Percentiles rank a stretch among this genome's conserved stretches.
These are phyloP conservation scores for Trametes polyzona DNA, from an alignment of 1,284 basidiomycete species.

Conservation along the genomic window DNA sequence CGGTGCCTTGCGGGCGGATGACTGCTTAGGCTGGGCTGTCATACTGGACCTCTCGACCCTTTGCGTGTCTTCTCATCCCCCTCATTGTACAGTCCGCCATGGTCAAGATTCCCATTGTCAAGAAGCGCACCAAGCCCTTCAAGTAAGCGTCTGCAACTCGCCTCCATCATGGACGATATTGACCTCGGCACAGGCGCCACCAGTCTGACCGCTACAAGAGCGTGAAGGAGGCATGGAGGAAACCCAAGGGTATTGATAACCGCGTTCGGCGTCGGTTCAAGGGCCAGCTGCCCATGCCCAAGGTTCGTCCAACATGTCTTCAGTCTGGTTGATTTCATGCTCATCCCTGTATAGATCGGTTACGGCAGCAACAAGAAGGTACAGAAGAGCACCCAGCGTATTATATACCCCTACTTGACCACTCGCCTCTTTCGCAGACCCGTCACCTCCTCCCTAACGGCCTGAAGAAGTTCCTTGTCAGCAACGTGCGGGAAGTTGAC, in stretches of 20 bases:
- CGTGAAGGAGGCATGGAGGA: constrained; percentile 97
- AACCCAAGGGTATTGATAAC: constrained; percentile 98
- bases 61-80: constrained; percentile 8
- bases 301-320: constrained; percentile 53
- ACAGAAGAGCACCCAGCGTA: neutral
- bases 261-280: constrained; percentile 95
- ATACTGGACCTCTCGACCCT: neutral
- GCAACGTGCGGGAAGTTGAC: constrained; percentile 91
- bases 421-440: constrained; percentile 55
- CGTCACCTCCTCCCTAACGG: constrained; percentile 94
- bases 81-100: constrained; percentile 49
- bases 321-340: neutral
- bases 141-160: constrained; percentile 59
- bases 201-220: constrained; percentile 96
- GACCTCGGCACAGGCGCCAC: constrained; percentile 71
- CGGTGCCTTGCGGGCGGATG: constrained; percentile 27
- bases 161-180: neutral
- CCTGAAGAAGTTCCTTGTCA: constrained; percentile 92
- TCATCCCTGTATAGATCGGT: constrained; percentile 56
- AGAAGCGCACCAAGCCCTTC: constrained; percentile 96
- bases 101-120: constrained; percentile 91
- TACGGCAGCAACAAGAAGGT: constrained; percentile 86
- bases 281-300: constrained; percentile 94
- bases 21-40: constrained; percentile 20
- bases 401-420: neutral